phyloP scores from a whole-genome alignment of 306 rosid species.

The Cicer pinnatifidum region DNA sequence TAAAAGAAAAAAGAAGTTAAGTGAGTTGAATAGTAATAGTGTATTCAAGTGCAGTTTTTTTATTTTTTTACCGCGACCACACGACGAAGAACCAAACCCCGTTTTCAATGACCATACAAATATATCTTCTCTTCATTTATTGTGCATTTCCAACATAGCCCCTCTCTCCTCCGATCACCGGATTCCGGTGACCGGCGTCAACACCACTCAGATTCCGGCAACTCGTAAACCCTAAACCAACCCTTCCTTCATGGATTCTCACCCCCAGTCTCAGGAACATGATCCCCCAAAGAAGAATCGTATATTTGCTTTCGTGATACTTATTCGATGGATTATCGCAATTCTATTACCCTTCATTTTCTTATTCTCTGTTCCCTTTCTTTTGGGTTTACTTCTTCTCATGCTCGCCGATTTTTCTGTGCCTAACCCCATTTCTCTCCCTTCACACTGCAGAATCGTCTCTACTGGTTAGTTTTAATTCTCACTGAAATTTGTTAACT shows the following conservation, averaged over 20 bases:
- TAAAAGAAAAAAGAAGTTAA: no score
- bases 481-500: not conserved
- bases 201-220: not conserved
- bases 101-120: slow-evolving; percentile 15
- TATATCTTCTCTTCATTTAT: not conserved
- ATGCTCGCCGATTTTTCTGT: slow-evolving; percentile 58
- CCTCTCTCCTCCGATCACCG: slow-evolving; percentile 69
- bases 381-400: slow-evolving; percentile 52
- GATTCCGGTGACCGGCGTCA: slow-evolving; percentile 76
- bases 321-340: slow-evolving; percentile 54
- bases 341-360: slow-evolving; percentile 54
- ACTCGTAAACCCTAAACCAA: not conserved
- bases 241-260: slow-evolving; percentile 61
- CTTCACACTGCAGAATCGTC: slow-evolving; percentile 86
- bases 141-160: not conserved
- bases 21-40: no score
- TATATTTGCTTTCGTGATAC: slow-evolving; percentile 28
- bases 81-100: not conserved
- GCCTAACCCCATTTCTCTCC: slow-evolving; percentile 63
- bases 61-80: slow-evolving; percentile 26
- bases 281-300: slow-evolving; percentile 39
- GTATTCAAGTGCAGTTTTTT: not conserved
- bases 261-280: slow-evolving; percentile 38
- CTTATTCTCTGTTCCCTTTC: slow-evolving; percentile 55
- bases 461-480: slow-evolving; percentile 61